Base-by-base conservation (phyloP, 139 green algal genomes). In the Dunaliella primolecta region DNA sequence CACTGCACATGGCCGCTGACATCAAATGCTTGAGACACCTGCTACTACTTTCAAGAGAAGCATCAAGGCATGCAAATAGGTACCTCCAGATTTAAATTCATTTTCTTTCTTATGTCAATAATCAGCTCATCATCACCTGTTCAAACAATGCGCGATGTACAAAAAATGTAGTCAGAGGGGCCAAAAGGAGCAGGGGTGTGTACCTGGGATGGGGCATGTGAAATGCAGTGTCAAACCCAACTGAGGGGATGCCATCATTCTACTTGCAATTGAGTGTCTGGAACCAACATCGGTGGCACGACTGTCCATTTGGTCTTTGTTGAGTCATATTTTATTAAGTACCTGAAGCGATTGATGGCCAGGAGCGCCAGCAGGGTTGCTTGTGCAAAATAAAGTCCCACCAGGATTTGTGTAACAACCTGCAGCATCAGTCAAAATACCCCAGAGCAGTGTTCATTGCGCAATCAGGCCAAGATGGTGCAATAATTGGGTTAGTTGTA, bases 261-360 rank as follows among this genome's bases (percentile, higher is more conserved):
- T n/a, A n/a, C n/a, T n/a, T n/a, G n/a, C n/a, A 77, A 32, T 77
- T 36, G n/a, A 36, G 75, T 80, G n/a, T 80, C 2, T 36, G 7
- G n/a, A 36, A 30, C 2, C 75, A 80, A 33, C 2, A 36, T 21
- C 29, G 25, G 71, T 38, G 30, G n/a, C 30, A 27, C 36, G 75
- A 20, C n/a, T 38, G n/a, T 15, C 2, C 75, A 80, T 38, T 2
- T 37, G 2, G 29, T 27, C 30, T 27, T 80, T 27, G 21, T 27
- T 80, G n/a, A 37, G 21, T 37, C 32, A 38, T 27, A 15, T 27
- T 37, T 38, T 37, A 80, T 36, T 1, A 38, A 11, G 29, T 33
- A 80, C 75, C 33, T 80, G 75, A 80, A 80, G n/a, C 33, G 32
- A 27, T 80, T 80, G 75, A 80, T 11, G 30, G n/a, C 75, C 75